Conservation (phyloP, 331 rosid genomes). For the Cydonia oblonga region DNA sequence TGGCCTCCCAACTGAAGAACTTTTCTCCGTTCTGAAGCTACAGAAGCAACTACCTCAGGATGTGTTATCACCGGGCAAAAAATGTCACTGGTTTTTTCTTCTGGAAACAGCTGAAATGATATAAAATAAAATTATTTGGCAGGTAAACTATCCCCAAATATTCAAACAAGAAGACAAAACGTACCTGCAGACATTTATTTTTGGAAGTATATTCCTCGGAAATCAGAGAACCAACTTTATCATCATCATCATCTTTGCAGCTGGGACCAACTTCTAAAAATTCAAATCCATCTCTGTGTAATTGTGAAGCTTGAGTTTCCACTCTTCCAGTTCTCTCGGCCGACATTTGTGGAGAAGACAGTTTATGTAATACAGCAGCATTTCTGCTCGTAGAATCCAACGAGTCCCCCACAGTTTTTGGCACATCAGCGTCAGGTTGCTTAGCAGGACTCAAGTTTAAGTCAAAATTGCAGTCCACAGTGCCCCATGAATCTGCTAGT, state of each 20-base stretch:
- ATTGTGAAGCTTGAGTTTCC: constrained; percentile 18
- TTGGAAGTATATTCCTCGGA: not conserved
- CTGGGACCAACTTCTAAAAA: constrained; percentile 4
- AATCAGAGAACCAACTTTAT: constrained; percentile 2
- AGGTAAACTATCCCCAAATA: constrained; percentile 2
- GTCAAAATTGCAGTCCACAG: constrained; percentile 20
- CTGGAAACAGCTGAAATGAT: constrained; percentile 35
- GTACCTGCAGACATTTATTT: constrained; percentile 10
- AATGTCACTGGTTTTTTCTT: constrained; percentile 24
- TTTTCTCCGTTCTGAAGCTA: constrained; percentile 25
- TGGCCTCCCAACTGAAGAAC: constrained; percentile 16
- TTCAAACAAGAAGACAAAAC: constrained; percentile 3
- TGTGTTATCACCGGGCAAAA: constrained; percentile 20
- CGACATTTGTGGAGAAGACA: constrained; percentile 20
- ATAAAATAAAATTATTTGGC: constrained; percentile 9
- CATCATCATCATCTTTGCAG: constrained; percentile 6
- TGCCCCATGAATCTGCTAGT: constrained; percentile 26
- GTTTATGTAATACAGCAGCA: constrained; percentile 21
- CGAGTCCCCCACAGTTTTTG: constrained; percentile 15
- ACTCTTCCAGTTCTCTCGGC: constrained; percentile 8
- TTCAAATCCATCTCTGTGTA: constrained; percentile 2
- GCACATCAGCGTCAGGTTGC: constrained; percentile 15
- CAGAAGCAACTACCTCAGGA: constrained; percentile 19
- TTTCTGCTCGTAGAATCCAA: constrained; percentile 32
- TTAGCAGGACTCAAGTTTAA: constrained; percentile 26